Evolutionary conservation across 2,329 filamentous ascomycete species (phyloP).

Genomic region (Cordyceps fumosorosea): DNA sequence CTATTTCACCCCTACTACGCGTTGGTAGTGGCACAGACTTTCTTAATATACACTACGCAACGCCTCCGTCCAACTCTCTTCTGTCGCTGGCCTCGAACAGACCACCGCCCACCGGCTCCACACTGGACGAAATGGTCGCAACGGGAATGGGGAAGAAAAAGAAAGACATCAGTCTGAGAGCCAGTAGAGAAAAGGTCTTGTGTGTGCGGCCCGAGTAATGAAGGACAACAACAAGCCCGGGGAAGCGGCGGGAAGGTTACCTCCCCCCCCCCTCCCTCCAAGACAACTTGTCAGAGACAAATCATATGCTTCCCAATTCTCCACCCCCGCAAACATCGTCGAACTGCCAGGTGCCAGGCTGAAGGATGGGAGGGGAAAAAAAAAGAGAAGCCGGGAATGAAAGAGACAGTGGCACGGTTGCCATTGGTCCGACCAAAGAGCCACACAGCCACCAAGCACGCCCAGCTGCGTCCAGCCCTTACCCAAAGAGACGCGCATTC

Average conservation of each 20-base stretch:
- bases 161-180: not conserved
- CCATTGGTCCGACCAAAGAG: not conserved
- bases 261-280: too few relatives aligned
- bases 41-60: not conserved
- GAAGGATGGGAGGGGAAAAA: not conserved
- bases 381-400: not conserved
- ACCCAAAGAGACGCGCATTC: not conserved
- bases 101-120: not conserved
- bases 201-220: not conserved
- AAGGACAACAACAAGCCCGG: not conserved
- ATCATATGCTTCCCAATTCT: not conserved
- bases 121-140: not conserved
- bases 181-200: not conserved
- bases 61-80: not conserved
- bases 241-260: not conserved
- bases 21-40: not conserved
- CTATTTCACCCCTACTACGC: not conserved
- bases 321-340: conserved; percentile 6
- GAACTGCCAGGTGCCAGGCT: not conserved
- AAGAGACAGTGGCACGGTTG: not conserved
- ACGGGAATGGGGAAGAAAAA: not conserved
- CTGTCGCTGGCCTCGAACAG: not conserved
- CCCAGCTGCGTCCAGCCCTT: not conserved
- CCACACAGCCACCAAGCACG: not conserved
- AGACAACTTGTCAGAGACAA: not conserved